These are phyloP conservation scores for Colletotrichum lini DNA, from an alignment of 2,329 filamentous ascomycete species.

Conservation along the genomic window DNA sequence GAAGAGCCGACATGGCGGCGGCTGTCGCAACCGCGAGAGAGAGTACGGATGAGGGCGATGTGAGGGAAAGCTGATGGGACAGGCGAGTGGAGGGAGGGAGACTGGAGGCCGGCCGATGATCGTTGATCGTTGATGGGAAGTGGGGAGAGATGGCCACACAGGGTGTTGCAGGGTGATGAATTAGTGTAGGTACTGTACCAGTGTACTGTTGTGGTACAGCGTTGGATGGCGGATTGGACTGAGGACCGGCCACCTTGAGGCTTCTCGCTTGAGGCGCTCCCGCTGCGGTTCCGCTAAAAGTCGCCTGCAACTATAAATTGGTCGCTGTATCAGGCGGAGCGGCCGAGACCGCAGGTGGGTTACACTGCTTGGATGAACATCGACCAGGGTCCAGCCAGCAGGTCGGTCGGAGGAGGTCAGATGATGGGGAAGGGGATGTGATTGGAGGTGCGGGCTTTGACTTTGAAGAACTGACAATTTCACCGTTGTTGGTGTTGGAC, in stretches of 20 bases:
- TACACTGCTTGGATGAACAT: conserved; percentile 32
- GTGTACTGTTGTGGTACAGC: background rate
- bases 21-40: conserved; percentile 8
- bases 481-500: background rate
- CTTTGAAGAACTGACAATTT: background rate
- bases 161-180: conserved; percentile 14
- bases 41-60: background rate
- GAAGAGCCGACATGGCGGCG: conserved; percentile 43
- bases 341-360: conserved; percentile 40
- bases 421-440: background rate
- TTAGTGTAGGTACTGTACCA: background rate
- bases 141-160: conserved; percentile 30
- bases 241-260: conserved; percentile 11
- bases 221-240: background rate
- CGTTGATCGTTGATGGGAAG: conserved; percentile 29
- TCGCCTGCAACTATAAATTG: conserved; percentile 26
- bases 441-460: background rate
- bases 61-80: conserved; percentile 1
- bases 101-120: conserved; percentile 15
- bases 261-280: background rate
- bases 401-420: background rate
- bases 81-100: background rate
- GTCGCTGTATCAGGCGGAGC: conserved; percentile 24
- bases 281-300: conserved; percentile 21
- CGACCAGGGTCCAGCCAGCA: conserved; percentile 10